Base-by-base conservation (phyloP, 2,329 filamentous ascomycete genomes). In the Pseudocercospora eumusae region DNA sequence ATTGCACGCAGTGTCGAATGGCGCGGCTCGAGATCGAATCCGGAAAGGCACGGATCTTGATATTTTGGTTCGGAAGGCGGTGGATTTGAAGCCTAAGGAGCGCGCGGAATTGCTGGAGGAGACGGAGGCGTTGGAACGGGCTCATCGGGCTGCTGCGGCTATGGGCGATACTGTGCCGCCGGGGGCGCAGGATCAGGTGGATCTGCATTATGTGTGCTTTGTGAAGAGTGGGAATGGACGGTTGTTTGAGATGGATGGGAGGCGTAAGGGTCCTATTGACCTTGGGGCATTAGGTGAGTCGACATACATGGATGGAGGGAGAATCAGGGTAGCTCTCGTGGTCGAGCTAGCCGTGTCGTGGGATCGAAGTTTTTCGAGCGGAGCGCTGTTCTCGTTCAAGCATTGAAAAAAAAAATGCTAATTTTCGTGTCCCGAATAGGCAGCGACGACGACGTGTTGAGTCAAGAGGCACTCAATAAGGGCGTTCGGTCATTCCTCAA, bases 151-250 rank as follows among this genome's bases (percentile, higher is more conserved):
- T 63, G 92, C 92, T 13, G 95, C 93, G 4, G 83, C 83, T 7
- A 80, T 83, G 63, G 93, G 93, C 18, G 91, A 93, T 74, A 96
- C 92, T 0, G 75, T 82, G 11, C 91, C 93, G 1, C 93, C 95
- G 0, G 79, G 84, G 58, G 91, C 92, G 8, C 84, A 87, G n/a
- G 90, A 91, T 70, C 85, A 89, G 68, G 83, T 96, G n/a, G 93
- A 97, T 73, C 81, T 97, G 70, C 95, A 99, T 80, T 98, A 96
- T 75, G 93, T 98, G 52, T 95, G 91, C 73, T 99, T 98, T 77
- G 90, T 95, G 57, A 95, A 93, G 80, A 84, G 83, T 1, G 78
- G 78, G 56, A 88, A 88, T 59, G 84, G 84, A 6, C 75, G 78
- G 54, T 80, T 96, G 45, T 96, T 90, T 86, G 92, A 96, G 78